Base-by-base conservation (phyloP, 1,284 basidiomycete genomes). In the Porogramme epimiltina region DNA sequence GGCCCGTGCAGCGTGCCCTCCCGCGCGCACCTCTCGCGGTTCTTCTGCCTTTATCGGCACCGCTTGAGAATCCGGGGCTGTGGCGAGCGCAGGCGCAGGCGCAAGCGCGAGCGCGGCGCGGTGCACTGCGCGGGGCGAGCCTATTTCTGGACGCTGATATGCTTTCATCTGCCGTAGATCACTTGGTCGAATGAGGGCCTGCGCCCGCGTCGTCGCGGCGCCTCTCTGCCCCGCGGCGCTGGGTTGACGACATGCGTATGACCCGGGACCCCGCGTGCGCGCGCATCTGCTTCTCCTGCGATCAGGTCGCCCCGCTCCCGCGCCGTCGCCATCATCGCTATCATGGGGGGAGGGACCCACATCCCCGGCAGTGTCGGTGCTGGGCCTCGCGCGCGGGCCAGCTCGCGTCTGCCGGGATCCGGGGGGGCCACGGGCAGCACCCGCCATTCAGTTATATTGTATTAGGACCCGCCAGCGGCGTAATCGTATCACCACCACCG, bases 141-240 rank as follows among this genome's bases (percentile, higher is more conserved):
- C 47, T 54, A 54, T 53, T 44, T 47, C 43, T 46, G 45, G 54
- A 51, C 34, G 50, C 49, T 59, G 57, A 59, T 59, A 52, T 56
- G 44, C 57, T 56, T 59, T 48, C 34, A 42, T 55, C 53, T 45
- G 39, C 36, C 49, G 57, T 54, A 59, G 57, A 59, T 59, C 57
- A 59, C 42, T 54, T 54, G 39, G 57, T 56, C 43, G 57, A 55
- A 54, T 59, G 57, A 59, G 34, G 8, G 8, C 28, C n/a, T n/a
- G n/a, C n/a, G n/a, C 15, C 28, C 28, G 15, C 34, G 34, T 5
- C 34, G 34, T 16, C 34, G 34, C 34, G 9, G 34, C 34, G 13
- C 10, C 9, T 16, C n/a, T n/a, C n/a, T n/a, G n/a, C n/a, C n/a
- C n/a, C n/a, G n/a, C n/a, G n/a, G n/a, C n/a, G n/a, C n/a, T n/a